phyloP scores from a whole-genome alignment of 1,139 yeast genomes.

The Saccharomyces hybrid region DNA sequence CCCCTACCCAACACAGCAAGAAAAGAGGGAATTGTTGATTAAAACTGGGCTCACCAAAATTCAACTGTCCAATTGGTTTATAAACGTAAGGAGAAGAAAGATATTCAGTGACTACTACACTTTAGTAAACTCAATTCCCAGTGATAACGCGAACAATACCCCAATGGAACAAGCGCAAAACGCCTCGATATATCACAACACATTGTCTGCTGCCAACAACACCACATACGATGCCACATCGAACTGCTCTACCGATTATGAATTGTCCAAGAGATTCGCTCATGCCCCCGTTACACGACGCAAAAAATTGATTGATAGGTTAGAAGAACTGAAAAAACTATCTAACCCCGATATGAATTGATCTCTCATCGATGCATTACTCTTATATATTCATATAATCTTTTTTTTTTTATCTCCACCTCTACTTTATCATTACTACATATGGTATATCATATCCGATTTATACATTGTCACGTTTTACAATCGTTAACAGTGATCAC shows the following conservation, averaged over 20 bases:
- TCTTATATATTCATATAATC: not conserved
- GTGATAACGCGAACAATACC: constrained; percentile 9
- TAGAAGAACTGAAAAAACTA: constrained; percentile 30
- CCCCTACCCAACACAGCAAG: constrained; percentile 91
- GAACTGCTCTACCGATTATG: constrained; percentile 15
- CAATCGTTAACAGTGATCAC: not conserved
- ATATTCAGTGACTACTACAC: constrained; percentile 37
- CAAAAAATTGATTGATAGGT: constrained; percentile 36
- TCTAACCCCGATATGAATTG: constrained; percentile 6
- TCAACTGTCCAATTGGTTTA: constrained; percentile 93
- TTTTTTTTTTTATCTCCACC: not conserved
- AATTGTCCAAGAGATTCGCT: constrained; percentile 21
- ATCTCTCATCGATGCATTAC: not conserved
- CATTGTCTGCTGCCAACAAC: constrained; percentile 5
- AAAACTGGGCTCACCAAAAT: constrained; percentile 84
- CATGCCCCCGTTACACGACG: constrained; percentile 29
- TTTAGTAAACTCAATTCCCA: constrained; percentile 7
- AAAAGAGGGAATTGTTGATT: constrained; percentile 69
- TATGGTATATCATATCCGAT: not conserved
- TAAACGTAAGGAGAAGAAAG: constrained; percentile 85
- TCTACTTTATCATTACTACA: not conserved
- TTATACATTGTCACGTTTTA: not conserved
- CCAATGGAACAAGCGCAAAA: constrained; percentile 11
- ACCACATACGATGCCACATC: constrained; percentile 10
- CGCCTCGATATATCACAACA: constrained; percentile 2